Percentiles rank a stretch among this genome's conserved stretches.
phyloP scores from a whole-genome alignment of 2,329 filamentous ascomycete genomes.

The Stagonosporopsis tanaceti region DNA sequence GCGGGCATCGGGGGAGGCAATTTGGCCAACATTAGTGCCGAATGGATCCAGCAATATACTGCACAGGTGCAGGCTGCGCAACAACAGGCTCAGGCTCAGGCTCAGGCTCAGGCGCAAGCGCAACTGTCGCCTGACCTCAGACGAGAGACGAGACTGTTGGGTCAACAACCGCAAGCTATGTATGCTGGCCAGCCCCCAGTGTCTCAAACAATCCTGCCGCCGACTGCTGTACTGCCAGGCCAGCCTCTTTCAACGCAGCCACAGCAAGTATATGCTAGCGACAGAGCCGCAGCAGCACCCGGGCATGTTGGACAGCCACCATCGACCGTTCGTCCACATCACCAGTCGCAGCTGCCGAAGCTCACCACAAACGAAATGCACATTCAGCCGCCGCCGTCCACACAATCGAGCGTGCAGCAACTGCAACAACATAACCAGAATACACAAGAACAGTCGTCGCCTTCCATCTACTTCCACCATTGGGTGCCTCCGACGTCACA shows the following conservation, averaged over 20 bases:
- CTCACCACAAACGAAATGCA: constrained; percentile 63
- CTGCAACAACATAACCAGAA: constrained; percentile 54
- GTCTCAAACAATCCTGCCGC: constrained; percentile 42
- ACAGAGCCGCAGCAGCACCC: constrained; percentile 41
- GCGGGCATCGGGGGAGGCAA: constrained; percentile 60
- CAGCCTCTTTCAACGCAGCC: constrained; percentile 50
- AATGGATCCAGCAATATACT: constrained; percentile 61
- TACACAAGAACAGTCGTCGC: constrained; percentile 68
- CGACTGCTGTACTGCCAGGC: constrained; percentile 47
- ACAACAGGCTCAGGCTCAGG: constrained; percentile 50
- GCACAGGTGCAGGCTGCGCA: constrained; percentile 55
- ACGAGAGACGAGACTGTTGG: constrained; percentile 54
- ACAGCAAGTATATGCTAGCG: constrained; percentile 43
- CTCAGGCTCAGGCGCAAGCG: constrained; percentile 33
- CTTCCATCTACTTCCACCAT: constrained; percentile 88
- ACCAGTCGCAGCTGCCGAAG: constrained; percentile 58
- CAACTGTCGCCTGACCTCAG: constrained; percentile 52
- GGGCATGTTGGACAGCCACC: constrained; percentile 45
- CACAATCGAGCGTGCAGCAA: constrained; percentile 51
- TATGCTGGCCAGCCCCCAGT: constrained; percentile 44
- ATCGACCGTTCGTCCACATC: constrained; percentile 55
- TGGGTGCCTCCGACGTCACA: constrained; percentile 84
- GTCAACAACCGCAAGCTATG: constrained; percentile 44
- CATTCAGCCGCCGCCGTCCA: constrained; percentile 56
- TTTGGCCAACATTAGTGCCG: constrained; percentile 57